A percentile compares a stretch with the other conserved stretches of the same genome.
These are phyloP conservation scores for Aureobasidium vineae DNA, from an alignment of 2,329 filamentous ascomycete species.

Conservation along the genomic window DNA sequence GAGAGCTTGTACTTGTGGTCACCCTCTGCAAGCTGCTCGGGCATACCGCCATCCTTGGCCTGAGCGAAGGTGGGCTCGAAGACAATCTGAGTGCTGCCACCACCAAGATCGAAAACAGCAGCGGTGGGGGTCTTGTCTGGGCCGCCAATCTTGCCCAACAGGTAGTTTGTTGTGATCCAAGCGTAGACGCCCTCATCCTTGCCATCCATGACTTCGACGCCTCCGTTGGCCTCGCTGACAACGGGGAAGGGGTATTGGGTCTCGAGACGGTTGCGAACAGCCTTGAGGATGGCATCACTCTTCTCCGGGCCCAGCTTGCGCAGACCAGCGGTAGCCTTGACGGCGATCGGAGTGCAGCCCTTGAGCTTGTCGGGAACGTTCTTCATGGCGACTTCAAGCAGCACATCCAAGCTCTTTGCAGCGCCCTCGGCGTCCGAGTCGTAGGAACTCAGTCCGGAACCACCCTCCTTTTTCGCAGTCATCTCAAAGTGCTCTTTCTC, in stretches of 20 bases:
- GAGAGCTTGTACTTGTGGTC: constrained; percentile 94
- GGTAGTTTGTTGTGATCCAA: constrained; percentile 99
- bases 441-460: constrained; percentile 81
- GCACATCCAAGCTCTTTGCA: constrained; percentile 80
- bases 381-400: constrained; percentile 82
- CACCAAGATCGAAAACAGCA: constrained; percentile 92
- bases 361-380: constrained; percentile 85
- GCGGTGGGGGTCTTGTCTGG: constrained; percentile 88
- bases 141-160: constrained; percentile 94
- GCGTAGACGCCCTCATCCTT: constrained; percentile 97
- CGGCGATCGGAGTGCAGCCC: constrained; percentile 89
- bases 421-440: constrained; percentile 81
- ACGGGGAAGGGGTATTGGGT: constrained; percentile 92
- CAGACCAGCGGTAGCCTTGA: constrained; percentile 94
- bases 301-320: constrained; percentile 79
- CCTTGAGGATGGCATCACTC: constrained; percentile 78
- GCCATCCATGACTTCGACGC: constrained; percentile 96
- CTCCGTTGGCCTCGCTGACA: constrained; percentile 77
- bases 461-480: constrained; percentile 79
- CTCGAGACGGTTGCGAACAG: constrained; percentile 81
- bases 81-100: constrained; percentile 96
- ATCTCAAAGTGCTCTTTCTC: constrained; percentile 91
- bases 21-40: constrained; percentile 77
- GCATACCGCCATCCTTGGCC: constrained; percentile 71
- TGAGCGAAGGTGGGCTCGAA: constrained; percentile 92